phyloP scores from a whole-genome alignment of 306 rosid species.

The Fragaria vesca region DNA sequence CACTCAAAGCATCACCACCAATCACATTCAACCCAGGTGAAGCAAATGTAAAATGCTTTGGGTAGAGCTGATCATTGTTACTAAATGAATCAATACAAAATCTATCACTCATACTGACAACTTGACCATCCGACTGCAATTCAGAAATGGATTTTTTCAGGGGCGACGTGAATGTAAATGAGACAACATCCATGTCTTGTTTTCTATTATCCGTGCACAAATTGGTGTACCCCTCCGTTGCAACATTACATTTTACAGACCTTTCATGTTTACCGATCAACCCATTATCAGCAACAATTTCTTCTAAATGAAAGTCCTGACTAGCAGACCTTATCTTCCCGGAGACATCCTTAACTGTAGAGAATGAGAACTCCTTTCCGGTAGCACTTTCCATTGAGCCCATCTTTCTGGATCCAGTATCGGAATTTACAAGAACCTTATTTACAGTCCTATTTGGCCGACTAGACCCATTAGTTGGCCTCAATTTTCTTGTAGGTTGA shows the following conservation, averaged over 20 bases:
- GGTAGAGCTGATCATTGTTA: constrained; percentile 34
- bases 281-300: constrained; percentile 34
- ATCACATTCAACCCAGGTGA: constrained; percentile 43
- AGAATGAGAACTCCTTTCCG: constrained; percentile 41
- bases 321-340: constrained; percentile 37
- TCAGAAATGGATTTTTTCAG: constrained; percentile 51
- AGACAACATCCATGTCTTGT: constrained; percentile 64
- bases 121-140: constrained; percentile 37
- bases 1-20: constrained; percentile 66
- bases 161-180: constrained; percentile 88
- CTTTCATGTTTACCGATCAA: constrained; percentile 36
- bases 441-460: constrained; percentile 42
- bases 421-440: constrained; percentile 43
- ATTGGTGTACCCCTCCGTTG: constrained; percentile 42
- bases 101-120: constrained; percentile 34
- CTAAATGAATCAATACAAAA: constrained; percentile 37
- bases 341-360: constrained; percentile 33
- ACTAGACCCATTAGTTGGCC: constrained; percentile 36
- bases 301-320: constrained; percentile 35
- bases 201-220: constrained; percentile 45
- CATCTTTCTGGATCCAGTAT: constrained; percentile 41
- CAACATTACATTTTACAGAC: constrained; percentile 54
- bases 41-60: constrained; percentile 38
- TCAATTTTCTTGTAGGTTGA: constrained; percentile 39
- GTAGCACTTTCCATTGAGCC: constrained; percentile 37